Evolutionary conservation across 2,329 filamentous ascomycete species (phyloP).

Genomic region (Trichophyton benhamiae): DNA sequence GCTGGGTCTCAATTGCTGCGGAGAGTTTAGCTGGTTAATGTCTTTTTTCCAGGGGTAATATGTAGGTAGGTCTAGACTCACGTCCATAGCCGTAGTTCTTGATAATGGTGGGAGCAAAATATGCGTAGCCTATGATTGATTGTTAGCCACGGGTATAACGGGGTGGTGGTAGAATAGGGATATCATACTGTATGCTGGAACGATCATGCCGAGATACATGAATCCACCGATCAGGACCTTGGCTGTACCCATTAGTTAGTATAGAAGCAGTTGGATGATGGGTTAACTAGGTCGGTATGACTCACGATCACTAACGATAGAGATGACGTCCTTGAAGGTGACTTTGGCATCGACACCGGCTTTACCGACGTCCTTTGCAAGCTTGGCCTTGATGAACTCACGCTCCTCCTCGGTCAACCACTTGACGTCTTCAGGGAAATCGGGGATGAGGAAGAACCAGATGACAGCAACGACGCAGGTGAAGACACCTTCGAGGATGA

Average conservation of each 20-base stretch:
- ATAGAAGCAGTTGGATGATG: neutral
- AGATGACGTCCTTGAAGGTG: slow-evolving; percentile 45
- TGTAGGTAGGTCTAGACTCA: slow-evolving; percentile 16
- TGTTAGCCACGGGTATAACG: slow-evolving; percentile 5
- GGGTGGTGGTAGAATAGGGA: neutral
- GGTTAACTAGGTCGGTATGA: neutral
- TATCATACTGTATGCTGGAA: slow-evolving; percentile 53
- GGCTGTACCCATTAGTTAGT: slow-evolving; percentile 22
- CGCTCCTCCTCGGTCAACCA: slow-evolving; percentile 63
- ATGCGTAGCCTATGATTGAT: slow-evolving; percentile 47
- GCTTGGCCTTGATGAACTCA: slow-evolving; percentile 51
- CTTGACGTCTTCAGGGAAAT: slow-evolving; percentile 61
- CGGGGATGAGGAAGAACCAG: slow-evolving; percentile 54
- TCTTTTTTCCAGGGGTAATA: neutral
- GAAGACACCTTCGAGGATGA: slow-evolving; percentile 51
- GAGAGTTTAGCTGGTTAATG: slow-evolving; percentile 2
- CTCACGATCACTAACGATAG: slow-evolving; percentile 55
- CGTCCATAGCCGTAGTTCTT: slow-evolving; percentile 49
- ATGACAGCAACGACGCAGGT: slow-evolving; percentile 50
- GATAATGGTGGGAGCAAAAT: slow-evolving; percentile 64
- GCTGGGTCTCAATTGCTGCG: slow-evolving; percentile 38
- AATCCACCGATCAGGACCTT: slow-evolving; percentile 62
- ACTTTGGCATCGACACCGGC: slow-evolving; percentile 52
- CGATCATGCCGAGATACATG: slow-evolving; percentile 72
- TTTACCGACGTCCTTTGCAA: slow-evolving; percentile 56